Percentiles rank a stretch among this genome's conserved stretches.
These are phyloP conservation scores for Boletellus emodensis DNA, from an alignment of 768 basidiomycete species.

Conservation along the genomic window DNA sequence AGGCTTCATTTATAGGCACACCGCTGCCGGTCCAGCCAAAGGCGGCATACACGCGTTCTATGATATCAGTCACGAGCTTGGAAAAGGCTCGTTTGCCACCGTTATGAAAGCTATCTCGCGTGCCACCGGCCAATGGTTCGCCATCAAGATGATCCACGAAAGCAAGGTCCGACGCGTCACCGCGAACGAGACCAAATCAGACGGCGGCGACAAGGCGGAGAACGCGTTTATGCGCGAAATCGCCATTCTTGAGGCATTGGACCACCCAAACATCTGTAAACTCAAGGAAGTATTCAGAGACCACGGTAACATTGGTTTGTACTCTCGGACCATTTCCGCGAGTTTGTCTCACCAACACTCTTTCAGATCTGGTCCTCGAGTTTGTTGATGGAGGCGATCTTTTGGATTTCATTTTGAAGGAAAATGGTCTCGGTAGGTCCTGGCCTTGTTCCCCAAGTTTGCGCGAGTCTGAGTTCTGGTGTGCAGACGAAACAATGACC, in stretches of 20 bases:
- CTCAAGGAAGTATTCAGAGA: constrained; percentile 75
- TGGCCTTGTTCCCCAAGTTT: not conserved
- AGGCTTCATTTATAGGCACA: constrained; percentile 75
- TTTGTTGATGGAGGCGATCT: constrained; percentile 86
- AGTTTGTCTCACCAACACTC: constrained; percentile 22
- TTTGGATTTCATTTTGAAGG: constrained; percentile 68
- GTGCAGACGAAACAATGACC: constrained; percentile 51
- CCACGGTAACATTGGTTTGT: constrained; percentile 53
- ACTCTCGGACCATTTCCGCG: constrained; percentile 1
- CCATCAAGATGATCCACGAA: constrained; percentile 82
- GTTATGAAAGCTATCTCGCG: constrained; percentile 81
- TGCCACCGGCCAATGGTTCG: constrained; percentile 67
- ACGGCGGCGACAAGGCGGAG: constrained; percentile 27
- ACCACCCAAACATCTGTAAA: constrained; percentile 80
- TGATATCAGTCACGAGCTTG: constrained; percentile 67
- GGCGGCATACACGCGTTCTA: constrained; percentile 62
- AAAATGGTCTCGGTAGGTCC: constrained; percentile 56
- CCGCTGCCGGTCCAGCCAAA: constrained; percentile 45
- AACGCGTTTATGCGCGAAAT: constrained; percentile 65
- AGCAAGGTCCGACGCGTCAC: constrained; percentile 41
- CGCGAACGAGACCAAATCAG: constrained; percentile 29
- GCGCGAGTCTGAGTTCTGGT: not conserved
- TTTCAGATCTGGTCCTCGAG: constrained; percentile 76
- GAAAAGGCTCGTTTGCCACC: constrained; percentile 88
- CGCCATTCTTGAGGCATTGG: constrained; percentile 67